Base-by-base conservation (phyloP, 331 rosid species). In the Malus hybrid region DNA sequence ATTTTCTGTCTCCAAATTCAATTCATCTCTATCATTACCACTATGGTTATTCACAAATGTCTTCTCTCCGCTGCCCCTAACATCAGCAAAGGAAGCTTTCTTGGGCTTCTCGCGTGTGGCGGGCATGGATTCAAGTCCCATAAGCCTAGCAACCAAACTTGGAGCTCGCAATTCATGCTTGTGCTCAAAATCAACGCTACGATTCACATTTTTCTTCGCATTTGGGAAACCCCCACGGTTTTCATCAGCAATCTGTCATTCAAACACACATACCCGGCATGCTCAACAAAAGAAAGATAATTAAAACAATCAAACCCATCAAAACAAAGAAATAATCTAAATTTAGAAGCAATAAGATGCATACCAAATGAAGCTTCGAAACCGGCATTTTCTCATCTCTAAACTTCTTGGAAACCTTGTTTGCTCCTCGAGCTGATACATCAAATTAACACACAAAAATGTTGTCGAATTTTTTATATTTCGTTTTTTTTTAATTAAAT, bases 111-210 rank as follows among this genome's bases (percentile, higher is more conserved):
- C 93, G 65, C 80, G 78, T 15, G 72, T 59, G 50, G 85, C 31
- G 16, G 95, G 95, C 87, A 91, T 80, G 33, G 91, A 79, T 72
- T 91, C 97, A 39, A 91, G 89, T 56, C 97, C 97, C 97, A 91
- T 91, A 71, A 91, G 88, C 87, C 93, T 79, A 59, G 95, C 97
- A 67, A 91, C 89, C 71, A 91, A 74, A 82, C 93, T 66, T 0
- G 97, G 97, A 54, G 80, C 81, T 78, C 82, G 80, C 89, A 83
- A 80, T 69, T 86, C 97, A 32, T 72, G 77, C 80, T 80, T 86
- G 28, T 71, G 80, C 57, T 78, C 91, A 54, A 28, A 69, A 68
- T 82, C 89, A 27, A 29, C 22, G 57, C 77, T 44, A 33, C 72
- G 80, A 79, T 78, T 79, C 31, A 82, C 83, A 59, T 79, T 80